Evolutionary conservation across 23 red algal species (phyloP).

Genomic region (Gracilaria domingensis): DNA sequence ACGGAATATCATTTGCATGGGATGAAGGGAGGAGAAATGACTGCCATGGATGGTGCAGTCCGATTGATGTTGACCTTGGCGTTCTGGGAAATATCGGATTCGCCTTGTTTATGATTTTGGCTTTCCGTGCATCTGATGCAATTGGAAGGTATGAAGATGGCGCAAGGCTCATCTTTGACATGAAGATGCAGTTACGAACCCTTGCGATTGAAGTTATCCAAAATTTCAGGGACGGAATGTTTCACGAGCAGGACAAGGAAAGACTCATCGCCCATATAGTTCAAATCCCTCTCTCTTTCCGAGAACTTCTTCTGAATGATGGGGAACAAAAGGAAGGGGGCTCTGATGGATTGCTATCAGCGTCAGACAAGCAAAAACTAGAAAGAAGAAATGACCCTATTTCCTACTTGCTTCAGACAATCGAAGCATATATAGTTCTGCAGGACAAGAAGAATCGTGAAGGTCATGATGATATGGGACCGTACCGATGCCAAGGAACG

Average conservation of each 20-base stretch:
- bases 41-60: conserved; percentile 36
- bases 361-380: not conserved
- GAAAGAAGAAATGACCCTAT: conserved; percentile 5
- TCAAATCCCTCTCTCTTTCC: conserved; percentile 40
- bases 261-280: conserved; percentile 14
- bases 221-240: not conserved
- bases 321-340: not conserved
- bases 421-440: conserved; percentile 50
- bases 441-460: conserved; percentile 21
- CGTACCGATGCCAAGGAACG: not conserved
- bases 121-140: conserved; percentile 32
- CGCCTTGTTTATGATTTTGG: conserved; percentile 25
- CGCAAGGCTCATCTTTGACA: conserved; percentile 11
- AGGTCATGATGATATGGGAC: not conserved
- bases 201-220: conserved; percentile 29
- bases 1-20: conserved; percentile 46
- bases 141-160: conserved; percentile 31
- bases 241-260: conserved; percentile 33
- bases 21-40: not conserved
- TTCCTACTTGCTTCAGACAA: conserved; percentile 48
- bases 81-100: conserved; percentile 44
- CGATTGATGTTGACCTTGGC: conserved; percentile 21
- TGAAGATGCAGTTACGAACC: not conserved
- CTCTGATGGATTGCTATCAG: conserved; percentile 1
- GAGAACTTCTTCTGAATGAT: not conserved